A percentile compares a stretch with the other conserved stretches of the same genome.
Evolutionary conservation across 2,329 filamentous ascomycete species (phyloP).

Genomic region (Akanthomyces uredinophilus): DNA sequence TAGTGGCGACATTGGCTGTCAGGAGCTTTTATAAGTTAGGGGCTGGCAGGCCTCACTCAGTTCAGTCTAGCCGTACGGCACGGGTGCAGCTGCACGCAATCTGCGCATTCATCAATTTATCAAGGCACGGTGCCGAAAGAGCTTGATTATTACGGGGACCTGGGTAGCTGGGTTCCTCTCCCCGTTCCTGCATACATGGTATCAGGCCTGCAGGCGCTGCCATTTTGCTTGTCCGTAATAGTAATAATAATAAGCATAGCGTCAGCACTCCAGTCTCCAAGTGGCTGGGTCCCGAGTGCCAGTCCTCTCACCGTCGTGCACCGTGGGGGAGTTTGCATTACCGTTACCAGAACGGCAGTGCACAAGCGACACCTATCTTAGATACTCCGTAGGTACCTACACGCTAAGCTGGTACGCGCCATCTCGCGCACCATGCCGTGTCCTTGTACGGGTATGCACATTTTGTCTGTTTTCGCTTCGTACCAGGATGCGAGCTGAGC

Average conservation of each 20-base stretch:
- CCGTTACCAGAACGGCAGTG: too few relatives aligned
- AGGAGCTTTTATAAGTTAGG: background rate
- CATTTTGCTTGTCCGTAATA: background rate
- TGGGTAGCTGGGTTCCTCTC: background rate
- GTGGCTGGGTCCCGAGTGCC: constrained; percentile 1
- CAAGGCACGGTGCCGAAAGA: background rate
- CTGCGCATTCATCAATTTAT: background rate
- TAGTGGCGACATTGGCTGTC: background rate
- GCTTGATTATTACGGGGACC: background rate
- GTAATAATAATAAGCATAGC: background rate
- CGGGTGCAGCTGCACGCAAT: background rate
- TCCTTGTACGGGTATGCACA: background rate
- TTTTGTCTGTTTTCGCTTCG: background rate
- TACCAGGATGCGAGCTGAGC: background rate
- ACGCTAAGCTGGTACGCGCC: background rate
- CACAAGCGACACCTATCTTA: too few relatives aligned
- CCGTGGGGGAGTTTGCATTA: background rate
- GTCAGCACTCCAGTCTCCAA: background rate
- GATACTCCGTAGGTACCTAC: too few relatives aligned
- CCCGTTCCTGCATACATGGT: background rate
- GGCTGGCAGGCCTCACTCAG: background rate
- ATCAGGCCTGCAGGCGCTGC: background rate
- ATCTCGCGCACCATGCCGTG: background rate
- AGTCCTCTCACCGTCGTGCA: background rate
- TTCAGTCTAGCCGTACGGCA: background rate